phyloP scores from a whole-genome alignment of 2,329 filamentous ascomycete species.

The Calycina marina region DNA sequence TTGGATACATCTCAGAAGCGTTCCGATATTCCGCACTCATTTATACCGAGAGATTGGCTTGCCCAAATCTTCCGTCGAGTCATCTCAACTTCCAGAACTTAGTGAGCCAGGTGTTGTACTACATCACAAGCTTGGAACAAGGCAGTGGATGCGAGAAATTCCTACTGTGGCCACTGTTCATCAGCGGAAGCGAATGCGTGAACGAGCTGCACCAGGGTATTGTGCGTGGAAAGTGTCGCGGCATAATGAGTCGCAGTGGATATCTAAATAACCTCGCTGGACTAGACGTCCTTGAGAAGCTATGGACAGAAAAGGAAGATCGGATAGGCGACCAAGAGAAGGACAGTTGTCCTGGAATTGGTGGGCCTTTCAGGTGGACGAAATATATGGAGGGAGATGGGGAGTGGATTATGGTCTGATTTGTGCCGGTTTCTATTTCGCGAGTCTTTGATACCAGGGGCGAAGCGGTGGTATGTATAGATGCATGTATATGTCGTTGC shows the following conservation, averaged over 20 bases:
- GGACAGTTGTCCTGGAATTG: conserved; percentile 1
- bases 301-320: conserved; percentile 42
- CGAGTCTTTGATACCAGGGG: too few relatives aligned
- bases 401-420: conserved; percentile 54
- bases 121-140: conserved; percentile 64
- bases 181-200: conserved; percentile 79
- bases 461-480: too few relatives aligned
- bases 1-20: conserved; percentile 73
- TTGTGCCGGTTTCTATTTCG: too few relatives aligned
- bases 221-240: conserved; percentile 65
- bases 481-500: too few relatives aligned
- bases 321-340: conserved; percentile 2
- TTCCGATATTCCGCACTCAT: conserved; percentile 82
- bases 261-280: conserved; percentile 89
- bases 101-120: conserved; percentile 69
- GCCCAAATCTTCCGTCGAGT: conserved; percentile 56
- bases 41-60: conserved; percentile 77
- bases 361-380: conserved; percentile 19
- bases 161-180: conserved; percentile 83
- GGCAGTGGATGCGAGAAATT: conserved; percentile 69
- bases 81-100: conserved; percentile 71
- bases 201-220: conserved; percentile 65
- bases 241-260: conserved; percentile 76
- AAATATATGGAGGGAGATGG: conserved; percentile 30
- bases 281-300: conserved; percentile 69